Evolutionary conservation across 441 rosid species (phyloP), one percentile per base, ranked within the genome.

Genomic region (Aleurites moluccanus): DNA sequence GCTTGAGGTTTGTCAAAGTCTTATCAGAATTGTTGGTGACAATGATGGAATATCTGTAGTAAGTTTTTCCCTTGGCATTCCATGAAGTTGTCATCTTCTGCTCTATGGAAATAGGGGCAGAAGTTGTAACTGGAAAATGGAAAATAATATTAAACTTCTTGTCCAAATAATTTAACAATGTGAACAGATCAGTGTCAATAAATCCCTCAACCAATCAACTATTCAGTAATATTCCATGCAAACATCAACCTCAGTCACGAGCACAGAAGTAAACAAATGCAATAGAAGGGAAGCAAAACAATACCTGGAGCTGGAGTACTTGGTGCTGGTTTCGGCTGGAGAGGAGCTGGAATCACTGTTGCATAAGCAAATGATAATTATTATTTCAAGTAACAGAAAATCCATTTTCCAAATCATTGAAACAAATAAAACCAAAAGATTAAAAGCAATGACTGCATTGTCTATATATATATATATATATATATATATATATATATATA

Each of bases 1-100:
- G 88, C 75, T 85, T 85, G 69, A 93, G 86, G 75, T 84, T 79
- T 75, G 86, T 89, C 23, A 96, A 71, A n/a, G 90, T 69, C 86
- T 87, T 92, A 4, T 73, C 75, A 13, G 99, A 91, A 57, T 88
- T 91, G 88, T 96, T 96, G 33, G 90, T 88, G 45, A 96, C 89
- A 16, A 75, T 72, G 18, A 92, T 81, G 23, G 97, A 90, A 74
- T 96, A 96, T 79, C 99, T 89, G 89, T 91, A 84, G 89, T 91
- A 96, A 28, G 86, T 89, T 77, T 79, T 89, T 59, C 99, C 97
- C 40, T 80, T 75, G 66, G 82, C 73, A 20, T 60, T 81, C 98
- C 99, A 96, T 15, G 97, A 89, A 69, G 89, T 49, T 16, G 98
- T 91, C 82, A 83, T 65, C 86, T 88, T 92, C 83, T 93, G 99